Percentiles rank a stretch among this genome's conserved stretches.
Evolutionary conservation across 2,329 filamentous ascomycete species (phyloP).

Genomic region (Myriosclerotinia curreyana): DNA sequence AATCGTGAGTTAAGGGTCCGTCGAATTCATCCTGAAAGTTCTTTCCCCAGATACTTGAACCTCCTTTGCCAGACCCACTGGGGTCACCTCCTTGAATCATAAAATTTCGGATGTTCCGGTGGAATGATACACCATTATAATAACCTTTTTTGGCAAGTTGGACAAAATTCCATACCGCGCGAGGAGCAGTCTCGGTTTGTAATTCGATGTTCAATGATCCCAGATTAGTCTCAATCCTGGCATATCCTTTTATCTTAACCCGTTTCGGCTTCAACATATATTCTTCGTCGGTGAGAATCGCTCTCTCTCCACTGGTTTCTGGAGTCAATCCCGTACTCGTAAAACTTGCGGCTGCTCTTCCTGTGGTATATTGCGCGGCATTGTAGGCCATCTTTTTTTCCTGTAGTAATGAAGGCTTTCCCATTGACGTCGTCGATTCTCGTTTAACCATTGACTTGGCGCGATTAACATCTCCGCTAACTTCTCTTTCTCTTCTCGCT

Average conservation of each 20-base stretch:
- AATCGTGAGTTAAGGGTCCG: constrained; percentile 79
- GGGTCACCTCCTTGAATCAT: constrained; percentile 99
- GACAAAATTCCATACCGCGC: constrained; percentile 96
- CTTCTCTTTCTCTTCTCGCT: constrained; percentile 70
- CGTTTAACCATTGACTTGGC: constrained; percentile 43
- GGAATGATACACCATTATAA: constrained; percentile 80
- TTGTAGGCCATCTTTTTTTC: constrained; percentile 70
- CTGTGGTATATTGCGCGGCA: constrained; percentile 85
- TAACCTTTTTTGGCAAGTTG: constrained; percentile 85
- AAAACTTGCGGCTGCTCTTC: constrained; percentile 86
- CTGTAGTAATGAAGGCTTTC: constrained; percentile 47
- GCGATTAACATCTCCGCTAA: constrained; percentile 57
- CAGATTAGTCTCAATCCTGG: constrained; percentile 79
- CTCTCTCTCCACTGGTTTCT: constrained; percentile 82
- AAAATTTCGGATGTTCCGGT: constrained; percentile 91
- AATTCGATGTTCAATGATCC: constrained; percentile 87
- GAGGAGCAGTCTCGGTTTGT: constrained; percentile 85
- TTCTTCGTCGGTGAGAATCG: constrained; percentile 86
- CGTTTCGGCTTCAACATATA: constrained; percentile 92
- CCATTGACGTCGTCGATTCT: constrained; percentile 36
- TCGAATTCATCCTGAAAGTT: constrained; percentile 94
- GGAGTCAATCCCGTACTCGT: constrained; percentile 93
- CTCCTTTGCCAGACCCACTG: constrained; percentile 87
- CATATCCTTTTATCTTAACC: constrained; percentile 88
- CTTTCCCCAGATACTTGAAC: constrained; percentile 87